A percentile compares a stretch with the other conserved stretches of the same genome.
Conservation (phyloP, 1,284 basidiomycete species). For the Cryptococcus sp. region DNA sequence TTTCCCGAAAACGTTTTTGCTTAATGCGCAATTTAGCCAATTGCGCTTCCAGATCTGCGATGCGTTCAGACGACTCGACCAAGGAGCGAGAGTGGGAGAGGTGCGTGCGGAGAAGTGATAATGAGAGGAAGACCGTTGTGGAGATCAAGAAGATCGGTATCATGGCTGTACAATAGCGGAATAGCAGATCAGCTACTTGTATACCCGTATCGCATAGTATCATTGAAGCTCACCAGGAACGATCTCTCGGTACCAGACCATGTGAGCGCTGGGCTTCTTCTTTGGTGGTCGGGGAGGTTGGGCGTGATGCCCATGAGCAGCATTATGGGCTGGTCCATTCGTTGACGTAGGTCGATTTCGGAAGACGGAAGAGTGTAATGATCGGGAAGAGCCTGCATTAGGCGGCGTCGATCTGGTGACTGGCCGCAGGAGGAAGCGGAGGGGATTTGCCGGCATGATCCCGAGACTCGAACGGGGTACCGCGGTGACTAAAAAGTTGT, state of each 20-base stretch:
- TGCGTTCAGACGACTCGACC: constrained; percentile 36
- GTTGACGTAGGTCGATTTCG: constrained; percentile 1
- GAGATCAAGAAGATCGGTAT: constrained; percentile 51
- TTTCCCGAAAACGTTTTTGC: constrained; percentile 27
- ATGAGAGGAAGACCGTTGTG: constrained; percentile 49
- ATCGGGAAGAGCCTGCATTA: constrained; percentile 1
- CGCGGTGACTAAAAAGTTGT: no score
- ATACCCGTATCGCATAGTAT: background rate
- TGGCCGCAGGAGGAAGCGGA: background rate
- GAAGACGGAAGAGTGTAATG: constrained; percentile 8
- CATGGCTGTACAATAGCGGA: constrained; percentile 38
- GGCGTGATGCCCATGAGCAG: constrained; percentile 6
- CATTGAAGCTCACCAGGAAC: constrained; percentile 23
- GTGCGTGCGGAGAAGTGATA: constrained; percentile 18
- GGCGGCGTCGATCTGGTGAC: background rate
- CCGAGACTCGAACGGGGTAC: background rate
- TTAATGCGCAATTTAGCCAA: constrained; percentile 33
- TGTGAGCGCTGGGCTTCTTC: constrained; percentile 18
- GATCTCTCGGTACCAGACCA: constrained; percentile 26
- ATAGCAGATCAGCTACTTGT: no score
- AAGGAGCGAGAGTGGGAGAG: constrained; percentile 39
- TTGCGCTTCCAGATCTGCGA: constrained; percentile 45
- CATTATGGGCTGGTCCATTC: constrained; percentile 1
- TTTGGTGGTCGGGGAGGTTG: background rate
- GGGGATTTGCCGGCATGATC: constrained; percentile 3